Percentiles rank a stretch among this genome's conserved stretches.
Conservation (phyloP, 805 yeast species). For the Sugiyamaella qingdaonensis region DNA sequence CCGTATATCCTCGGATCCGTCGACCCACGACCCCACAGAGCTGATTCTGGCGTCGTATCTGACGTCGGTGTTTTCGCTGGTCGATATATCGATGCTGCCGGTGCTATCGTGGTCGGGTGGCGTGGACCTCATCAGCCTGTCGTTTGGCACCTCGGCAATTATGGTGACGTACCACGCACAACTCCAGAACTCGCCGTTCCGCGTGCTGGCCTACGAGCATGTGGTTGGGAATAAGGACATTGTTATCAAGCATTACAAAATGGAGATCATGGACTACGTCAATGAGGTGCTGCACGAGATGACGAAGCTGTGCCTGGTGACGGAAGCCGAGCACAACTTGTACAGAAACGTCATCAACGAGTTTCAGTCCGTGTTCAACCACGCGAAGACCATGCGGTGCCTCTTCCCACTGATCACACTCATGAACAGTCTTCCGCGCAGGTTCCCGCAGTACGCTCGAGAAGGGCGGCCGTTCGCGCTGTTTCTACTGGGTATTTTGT, state of each 20-base stretch:
- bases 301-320: not conserved
- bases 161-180: not conserved
- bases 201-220: not conserved
- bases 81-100: slow-evolving; percentile 1
- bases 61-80: slow-evolving; percentile 3
- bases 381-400: not conserved
- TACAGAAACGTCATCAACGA: not conserved
- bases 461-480: not conserved
- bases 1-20: not conserved
- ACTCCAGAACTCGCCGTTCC: not conserved
- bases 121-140: slow-evolving; percentile 6
- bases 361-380: not conserved
- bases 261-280: not conserved
- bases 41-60: slow-evolving; percentile 4
- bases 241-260: not conserved
- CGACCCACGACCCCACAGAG: slow-evolving; percentile 7
- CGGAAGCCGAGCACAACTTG: not conserved
- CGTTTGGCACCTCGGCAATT: slow-evolving; percentile 4
- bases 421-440: not conserved
- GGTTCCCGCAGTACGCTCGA: not conserved
- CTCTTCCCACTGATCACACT: not conserved
- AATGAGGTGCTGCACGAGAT: not conserved
- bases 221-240: not conserved
- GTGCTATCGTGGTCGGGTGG: not conserved
- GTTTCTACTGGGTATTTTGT: not conserved